These are phyloP conservation scores for Citrus australasica DNA, from an alignment of 345 rosid species.

Conservation along the genomic window DNA sequence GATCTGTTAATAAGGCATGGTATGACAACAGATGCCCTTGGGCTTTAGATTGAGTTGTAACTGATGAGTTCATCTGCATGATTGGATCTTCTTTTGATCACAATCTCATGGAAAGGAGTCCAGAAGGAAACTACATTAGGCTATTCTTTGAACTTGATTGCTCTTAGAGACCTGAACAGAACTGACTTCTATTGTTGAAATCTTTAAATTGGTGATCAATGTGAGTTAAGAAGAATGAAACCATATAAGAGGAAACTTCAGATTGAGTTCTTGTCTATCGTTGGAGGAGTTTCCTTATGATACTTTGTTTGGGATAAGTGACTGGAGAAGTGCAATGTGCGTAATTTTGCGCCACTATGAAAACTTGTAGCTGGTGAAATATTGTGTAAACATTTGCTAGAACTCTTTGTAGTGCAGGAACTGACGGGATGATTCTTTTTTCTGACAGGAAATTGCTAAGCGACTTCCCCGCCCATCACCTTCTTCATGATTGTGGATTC, in stretches of 20 bases:
- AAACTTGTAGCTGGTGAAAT: not conserved
- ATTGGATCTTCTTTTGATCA: not conserved
- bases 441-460: slow-evolving; percentile 85
- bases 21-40: not conserved
- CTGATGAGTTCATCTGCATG: not conserved
- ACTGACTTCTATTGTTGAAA: not conserved
- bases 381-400: not conserved
- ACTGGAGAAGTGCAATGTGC: not conserved
- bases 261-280: not conserved
- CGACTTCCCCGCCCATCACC: slow-evolving; percentile 72
- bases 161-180: not conserved
- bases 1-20: not conserved
- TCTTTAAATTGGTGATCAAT: not conserved
- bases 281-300: not conserved
- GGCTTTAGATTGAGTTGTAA: not conserved
- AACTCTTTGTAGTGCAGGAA: not conserved
- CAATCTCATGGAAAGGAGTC: not conserved
- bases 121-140: not conserved
- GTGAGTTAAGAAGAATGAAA: not conserved
- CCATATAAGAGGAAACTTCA: not conserved
- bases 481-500: slow-evolving; percentile 37
- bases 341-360: not conserved
- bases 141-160: not conserved
- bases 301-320: not conserved
- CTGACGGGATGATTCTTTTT: not conserved